Evolutionary conservation across 495 filamentous ascomycete genomes (phyloP).

Genomic region (Monascus purpureus): DNA sequence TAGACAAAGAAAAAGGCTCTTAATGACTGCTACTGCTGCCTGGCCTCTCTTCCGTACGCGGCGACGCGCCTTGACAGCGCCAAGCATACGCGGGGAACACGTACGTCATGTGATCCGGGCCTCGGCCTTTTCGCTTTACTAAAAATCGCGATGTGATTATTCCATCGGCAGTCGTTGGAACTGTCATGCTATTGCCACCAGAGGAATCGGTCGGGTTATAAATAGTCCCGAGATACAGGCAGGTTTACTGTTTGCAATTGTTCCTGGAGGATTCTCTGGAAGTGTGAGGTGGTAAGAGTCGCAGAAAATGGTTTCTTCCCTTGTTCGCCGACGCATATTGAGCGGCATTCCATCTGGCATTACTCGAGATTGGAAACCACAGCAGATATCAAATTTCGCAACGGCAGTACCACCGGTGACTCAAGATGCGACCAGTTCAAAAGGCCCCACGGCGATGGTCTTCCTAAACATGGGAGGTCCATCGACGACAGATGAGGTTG

Average conservation of each 20-base stretch:
- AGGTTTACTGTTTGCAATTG: too few species aligned
- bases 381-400: slow-evolving; percentile 33
- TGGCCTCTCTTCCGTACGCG: too few species aligned
- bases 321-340: slow-evolving; percentile 18
- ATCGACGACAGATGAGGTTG: slow-evolving; percentile 74
- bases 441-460: slow-evolving; percentile 84
- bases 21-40: too few species aligned
- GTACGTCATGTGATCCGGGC: not conserved
- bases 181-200: too few species aligned
- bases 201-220: too few species aligned
- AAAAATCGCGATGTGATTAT: too few species aligned
- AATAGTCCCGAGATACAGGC: too few species aligned
- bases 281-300: not conserved
- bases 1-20: too few species aligned
- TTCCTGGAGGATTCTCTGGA: too few species aligned
- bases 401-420: slow-evolving; percentile 62
- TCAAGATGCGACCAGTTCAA: slow-evolving; percentile 46
- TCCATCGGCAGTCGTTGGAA: too few species aligned
- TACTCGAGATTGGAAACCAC: slow-evolving; percentile 11
- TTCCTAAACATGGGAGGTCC: slow-evolving; percentile 99
- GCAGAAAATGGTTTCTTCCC: slow-evolving; percentile 12
- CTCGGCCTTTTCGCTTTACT: not conserved
- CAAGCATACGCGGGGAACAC: slow-evolving; percentile 1
- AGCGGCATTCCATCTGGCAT: slow-evolving; percentile 9
- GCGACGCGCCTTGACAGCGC: not conserved